These are phyloP conservation scores for Rhizopogon roseolus DNA, from an alignment of 768 basidiomycete species.

Conservation along the genomic window DNA sequence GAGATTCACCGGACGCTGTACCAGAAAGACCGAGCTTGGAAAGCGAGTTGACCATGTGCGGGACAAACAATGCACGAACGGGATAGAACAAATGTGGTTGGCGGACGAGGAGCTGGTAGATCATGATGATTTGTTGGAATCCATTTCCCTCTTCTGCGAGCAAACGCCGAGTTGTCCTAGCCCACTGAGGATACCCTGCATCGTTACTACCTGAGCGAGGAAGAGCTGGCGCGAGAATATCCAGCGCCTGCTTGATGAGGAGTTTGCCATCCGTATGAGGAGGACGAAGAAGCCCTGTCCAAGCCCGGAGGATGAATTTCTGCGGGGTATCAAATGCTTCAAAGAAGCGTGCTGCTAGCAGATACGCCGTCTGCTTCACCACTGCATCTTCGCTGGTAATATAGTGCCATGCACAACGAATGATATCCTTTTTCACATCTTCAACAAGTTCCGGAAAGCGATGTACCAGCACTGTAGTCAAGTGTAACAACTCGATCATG, in stretches of 20 bases:
- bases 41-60: slow-evolving; percentile 89
- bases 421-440: slow-evolving; percentile 85
- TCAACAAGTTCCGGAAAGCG: slow-evolving; percentile 76
- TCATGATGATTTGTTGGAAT: slow-evolving; percentile 63
- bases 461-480: slow-evolving; percentile 87
- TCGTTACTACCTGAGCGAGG: slow-evolving; percentile 57
- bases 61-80: slow-evolving; percentile 87
- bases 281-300: slow-evolving; percentile 83
- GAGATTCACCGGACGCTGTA: slow-evolving; percentile 69
- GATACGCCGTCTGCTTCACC: slow-evolving; percentile 89
- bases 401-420: slow-evolving; percentile 89
- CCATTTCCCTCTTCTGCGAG: slow-evolving; percentile 84
- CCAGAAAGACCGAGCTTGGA: slow-evolving; percentile 80
- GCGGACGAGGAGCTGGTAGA: slow-evolving; percentile 90
- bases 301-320: slow-evolving; percentile 88
- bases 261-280: slow-evolving; percentile 74
- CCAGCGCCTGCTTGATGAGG: slow-evolving; percentile 79
- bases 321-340: slow-evolving; percentile 82
- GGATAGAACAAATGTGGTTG: slow-evolving; percentile 91
- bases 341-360: slow-evolving; percentile 90
- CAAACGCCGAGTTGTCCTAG: slow-evolving; percentile 75
- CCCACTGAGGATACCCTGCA: slow-evolving; percentile 72
- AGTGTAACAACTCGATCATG: slow-evolving; percentile 84
- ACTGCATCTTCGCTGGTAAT: slow-evolving; percentile 83
- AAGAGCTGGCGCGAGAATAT: slow-evolving; percentile 80